Evolutionary conservation across 306 rosid genomes (phyloP).

Genomic region (Trifolium fragiferum): DNA sequence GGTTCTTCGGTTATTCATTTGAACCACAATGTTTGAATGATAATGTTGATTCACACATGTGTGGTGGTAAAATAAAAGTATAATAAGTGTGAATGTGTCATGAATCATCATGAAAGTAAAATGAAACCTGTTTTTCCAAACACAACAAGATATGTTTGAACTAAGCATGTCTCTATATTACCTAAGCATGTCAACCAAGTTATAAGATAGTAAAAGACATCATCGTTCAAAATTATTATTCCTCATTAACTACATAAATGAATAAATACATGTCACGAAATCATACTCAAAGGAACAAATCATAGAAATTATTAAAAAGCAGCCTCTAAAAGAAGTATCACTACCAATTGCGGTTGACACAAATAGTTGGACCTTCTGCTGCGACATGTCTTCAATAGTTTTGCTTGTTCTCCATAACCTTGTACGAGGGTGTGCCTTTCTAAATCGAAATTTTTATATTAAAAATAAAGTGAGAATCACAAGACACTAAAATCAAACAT

Average conservation of each 20-base stretch:
- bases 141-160: too few relatives aligned
- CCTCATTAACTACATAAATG: background rate
- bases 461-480: too few relatives aligned
- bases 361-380: too few relatives aligned
- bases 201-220: too few relatives aligned
- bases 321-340: background rate
- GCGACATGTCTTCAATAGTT: too few relatives aligned
- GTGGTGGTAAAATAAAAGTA: too few relatives aligned
- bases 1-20: constrained; percentile 63
- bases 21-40: constrained; percentile 60
- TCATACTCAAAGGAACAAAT: background rate
- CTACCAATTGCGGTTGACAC: background rate
- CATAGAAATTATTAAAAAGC: background rate
- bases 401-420: background rate
- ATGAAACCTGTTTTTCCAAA: too few relatives aligned
- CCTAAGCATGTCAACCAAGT: background rate
- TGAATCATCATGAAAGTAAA: background rate
- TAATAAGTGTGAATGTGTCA: background rate
- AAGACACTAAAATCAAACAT: background rate
- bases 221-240: background rate
- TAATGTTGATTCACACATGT: background rate
- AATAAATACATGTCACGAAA: background rate
- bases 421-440: background rate
- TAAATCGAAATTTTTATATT: background rate
- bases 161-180: too few relatives aligned